Percentiles rank a stretch among this genome's conserved stretches.
Evolutionary conservation across 768 basidiomycete species (phyloP).

Genomic region (Piloderma croceum): DNA sequence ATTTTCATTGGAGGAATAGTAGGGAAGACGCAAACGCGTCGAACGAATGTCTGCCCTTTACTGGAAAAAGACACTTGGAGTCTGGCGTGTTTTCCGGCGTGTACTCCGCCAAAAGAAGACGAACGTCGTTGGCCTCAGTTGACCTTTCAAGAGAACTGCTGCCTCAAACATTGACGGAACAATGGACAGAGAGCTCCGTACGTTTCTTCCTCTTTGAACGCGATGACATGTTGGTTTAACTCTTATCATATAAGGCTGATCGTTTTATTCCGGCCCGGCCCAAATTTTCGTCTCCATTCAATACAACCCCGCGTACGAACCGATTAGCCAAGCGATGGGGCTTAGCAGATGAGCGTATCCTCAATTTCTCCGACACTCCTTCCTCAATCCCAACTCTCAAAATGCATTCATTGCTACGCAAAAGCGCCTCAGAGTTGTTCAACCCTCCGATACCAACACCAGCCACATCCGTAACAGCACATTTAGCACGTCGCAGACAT

Average conservation of each 20-base stretch:
- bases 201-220: conserved; percentile 10
- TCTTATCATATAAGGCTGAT: conserved; percentile 39
- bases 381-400: conserved; percentile 30
- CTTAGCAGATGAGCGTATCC: conserved; percentile 48
- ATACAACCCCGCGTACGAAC: conserved; percentile 60
- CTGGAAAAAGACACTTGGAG: conserved; percentile 32
- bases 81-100: conserved; percentile 35
- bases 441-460: conserved; percentile 23
- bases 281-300: conserved; percentile 46
- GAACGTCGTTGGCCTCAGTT: conserved; percentile 35
- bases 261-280: conserved; percentile 55
- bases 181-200: conserved; percentile 24
- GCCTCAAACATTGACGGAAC: conserved; percentile 10
- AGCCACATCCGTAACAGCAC: conserved; percentile 50
- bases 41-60: too few species aligned
- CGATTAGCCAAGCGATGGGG: conserved; percentile 62
- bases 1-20: too few species aligned
- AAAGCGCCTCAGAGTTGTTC: conserved; percentile 50
- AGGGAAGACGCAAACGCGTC: too few species aligned
- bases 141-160: conserved; percentile 33
- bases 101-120: conserved; percentile 37
- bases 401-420: conserved; percentile 44
- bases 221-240: conserved; percentile 1
- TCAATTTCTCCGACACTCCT: conserved; percentile 44
- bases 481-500: conserved; percentile 48